These are phyloP conservation scores for Trichoderma sp. DNA, from an alignment of 2,329 filamentous ascomycete species.

Conservation along the genomic window DNA sequence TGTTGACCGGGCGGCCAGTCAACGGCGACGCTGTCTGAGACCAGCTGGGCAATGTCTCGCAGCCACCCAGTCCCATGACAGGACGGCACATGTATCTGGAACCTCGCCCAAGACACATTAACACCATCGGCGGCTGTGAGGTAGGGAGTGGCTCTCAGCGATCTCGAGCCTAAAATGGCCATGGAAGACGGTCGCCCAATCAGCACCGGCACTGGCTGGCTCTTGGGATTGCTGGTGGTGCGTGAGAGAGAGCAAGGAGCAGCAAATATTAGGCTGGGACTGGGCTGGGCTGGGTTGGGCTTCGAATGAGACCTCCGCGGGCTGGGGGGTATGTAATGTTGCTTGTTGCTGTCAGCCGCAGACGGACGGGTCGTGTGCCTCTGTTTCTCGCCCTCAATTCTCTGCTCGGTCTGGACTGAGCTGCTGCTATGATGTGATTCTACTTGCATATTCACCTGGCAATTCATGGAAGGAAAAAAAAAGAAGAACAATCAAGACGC, in stretches of 20 bases:
- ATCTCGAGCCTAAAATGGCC: slow-evolving; percentile 14
- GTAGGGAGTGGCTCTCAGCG: slow-evolving; percentile 13
- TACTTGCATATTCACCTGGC: neutral
- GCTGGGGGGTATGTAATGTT: neutral
- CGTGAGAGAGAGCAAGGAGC: slow-evolving; percentile 3
- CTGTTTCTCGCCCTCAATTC: neutral
- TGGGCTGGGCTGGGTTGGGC: neutral
- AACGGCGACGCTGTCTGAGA: slow-evolving; percentile 4
- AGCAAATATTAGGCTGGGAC: neutral
- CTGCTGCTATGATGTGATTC: neutral
- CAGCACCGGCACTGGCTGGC: neutral
- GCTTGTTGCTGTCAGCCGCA: slow-evolving; percentile 13
- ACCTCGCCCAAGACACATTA: neutral
- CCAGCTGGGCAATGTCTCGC: slow-evolving; percentile 20
- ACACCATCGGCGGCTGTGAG: slow-evolving; percentile 3
- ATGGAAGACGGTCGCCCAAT: slow-evolving; percentile 4
- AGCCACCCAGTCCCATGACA: slow-evolving; percentile 19
- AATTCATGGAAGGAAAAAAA: neutral
- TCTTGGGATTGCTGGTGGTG: slow-evolving; percentile 3
- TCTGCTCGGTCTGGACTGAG: neutral
- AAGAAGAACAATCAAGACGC: neutral
- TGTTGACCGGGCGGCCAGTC: slow-evolving; percentile 8
- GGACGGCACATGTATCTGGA: slow-evolving; percentile 16
- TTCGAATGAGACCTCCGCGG: slow-evolving; percentile 1
- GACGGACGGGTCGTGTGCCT: slow-evolving; percentile 12